Base-by-base conservation (phyloP, 192 early-diverging fungal species). In the Coemansia sp. region DNA sequence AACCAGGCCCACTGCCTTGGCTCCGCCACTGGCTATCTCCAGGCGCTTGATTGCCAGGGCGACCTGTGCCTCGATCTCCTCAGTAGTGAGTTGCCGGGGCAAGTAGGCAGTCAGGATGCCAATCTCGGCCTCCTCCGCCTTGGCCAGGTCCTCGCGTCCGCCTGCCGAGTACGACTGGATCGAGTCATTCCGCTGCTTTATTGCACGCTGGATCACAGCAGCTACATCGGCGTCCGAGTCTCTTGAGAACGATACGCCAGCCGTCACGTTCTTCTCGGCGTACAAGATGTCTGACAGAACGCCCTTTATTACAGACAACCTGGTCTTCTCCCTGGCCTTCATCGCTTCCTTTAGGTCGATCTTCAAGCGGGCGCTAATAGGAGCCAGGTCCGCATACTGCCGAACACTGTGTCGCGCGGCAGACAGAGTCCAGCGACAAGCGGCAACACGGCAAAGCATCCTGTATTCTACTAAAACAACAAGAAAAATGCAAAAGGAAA, bases 101-200 rank as follows among this genome's bases (percentile, higher is more conserved):
- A 97, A 58, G 71, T 93, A 97, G 3, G 70, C 53, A 26, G 81
- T 63, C 48, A 95, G 81, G 40, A 93, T 84, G 8, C 61, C 67
- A 40, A 88, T 66, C 79, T 94, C 92, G 19, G 56, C 70, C 53
- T 82, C 63, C 66, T 97, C 95, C 24, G 79, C 65, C 18, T 76
- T 82, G 2, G 87, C 91, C 42, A 94, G 82, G 29, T 97, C 95
- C 4, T 74, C 62, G 21, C 95, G 83, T 8, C 85, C 87, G 6
- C 83, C 89, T 4, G 67, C 75, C 29, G 71, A 58, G 71, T 86
- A 98, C 68, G 80, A 80, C 54, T 68, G 48, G 29, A 88, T 80
- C 18, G 95, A 87, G 24, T 95, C 95, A 48, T 86, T 70, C 8
- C 93, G 87, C 42, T 86, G 87, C 80, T 94, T 93, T 46, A 95